Evolutionary conservation across 108 stramenopile genomes (phyloP).

Genomic region (Skeletonema menzelii): DNA sequence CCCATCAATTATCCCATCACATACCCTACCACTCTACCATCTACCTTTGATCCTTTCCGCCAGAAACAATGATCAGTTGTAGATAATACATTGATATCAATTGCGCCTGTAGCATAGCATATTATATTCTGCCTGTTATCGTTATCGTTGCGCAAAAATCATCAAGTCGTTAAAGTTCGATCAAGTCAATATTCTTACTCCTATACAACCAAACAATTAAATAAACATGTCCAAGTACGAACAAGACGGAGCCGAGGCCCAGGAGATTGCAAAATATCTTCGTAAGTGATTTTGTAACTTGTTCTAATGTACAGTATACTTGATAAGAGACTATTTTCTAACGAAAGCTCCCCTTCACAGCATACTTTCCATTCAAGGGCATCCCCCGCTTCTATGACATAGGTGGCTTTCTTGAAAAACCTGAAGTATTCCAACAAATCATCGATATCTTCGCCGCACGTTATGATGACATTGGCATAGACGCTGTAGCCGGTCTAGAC

Average conservation of each 20-base stretch:
- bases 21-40: not conserved
- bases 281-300: conserved; percentile 79
- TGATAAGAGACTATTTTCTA: not conserved
- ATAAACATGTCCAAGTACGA: conserved; percentile 52
- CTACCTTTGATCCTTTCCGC: no score
- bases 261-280: conserved; percentile 89
- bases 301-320: no score
- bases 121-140: not conserved
- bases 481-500: conserved; percentile 77
- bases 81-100: not conserved
- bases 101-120: not conserved
- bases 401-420: conserved; percentile 91
- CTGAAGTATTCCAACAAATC: conserved; percentile 87
- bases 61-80: not conserved
- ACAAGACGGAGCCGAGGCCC: conserved; percentile 83
- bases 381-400: conserved; percentile 91
- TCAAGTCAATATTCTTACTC: not conserved
- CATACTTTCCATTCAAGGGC: not conserved
- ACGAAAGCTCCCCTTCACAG: not conserved
- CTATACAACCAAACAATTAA: not conserved
- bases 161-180: not conserved
- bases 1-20: not conserved
- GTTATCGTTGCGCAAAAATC: not conserved
- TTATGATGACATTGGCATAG: conserved; percentile 82
- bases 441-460: conserved; percentile 87